Evolutionary conservation across 2,329 filamentous ascomycete genomes (phyloP).

Genomic region (Aureobasidium sp.): DNA sequence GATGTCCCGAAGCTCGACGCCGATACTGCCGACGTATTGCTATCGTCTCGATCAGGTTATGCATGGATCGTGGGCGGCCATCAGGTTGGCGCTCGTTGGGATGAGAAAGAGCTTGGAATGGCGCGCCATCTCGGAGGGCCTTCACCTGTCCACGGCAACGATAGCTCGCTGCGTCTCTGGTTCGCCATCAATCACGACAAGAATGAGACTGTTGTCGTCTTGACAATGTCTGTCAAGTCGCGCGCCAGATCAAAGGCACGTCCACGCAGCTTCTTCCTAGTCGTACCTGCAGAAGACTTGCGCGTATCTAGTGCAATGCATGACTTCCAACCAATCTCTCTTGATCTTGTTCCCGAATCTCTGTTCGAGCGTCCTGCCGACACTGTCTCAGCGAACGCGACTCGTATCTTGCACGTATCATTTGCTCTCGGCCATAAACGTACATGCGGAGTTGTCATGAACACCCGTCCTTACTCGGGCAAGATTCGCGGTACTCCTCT

Average conservation of each 20-base stretch:
- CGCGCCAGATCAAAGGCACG: background rate
- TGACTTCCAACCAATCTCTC: background rate
- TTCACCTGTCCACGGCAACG: background rate
- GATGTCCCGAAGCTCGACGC: background rate
- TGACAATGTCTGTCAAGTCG: slow-evolving; percentile 2
- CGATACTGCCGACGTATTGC: background rate
- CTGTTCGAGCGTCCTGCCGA: slow-evolving; percentile 3
- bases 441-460: background rate
- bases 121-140: background rate
- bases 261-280: background rate
- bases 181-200: background rate
- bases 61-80: background rate
- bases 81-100: slow-evolving; percentile 1
- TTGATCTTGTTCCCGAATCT: background rate
- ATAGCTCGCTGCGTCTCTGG: background rate
- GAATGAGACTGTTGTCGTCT: background rate
- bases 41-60: background rate
- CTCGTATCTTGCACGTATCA: background rate
- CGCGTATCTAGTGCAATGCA: background rate
- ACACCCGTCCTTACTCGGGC: background rate
- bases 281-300: slow-evolving; percentile 1
- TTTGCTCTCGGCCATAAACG: background rate
- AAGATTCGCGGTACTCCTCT: background rate
- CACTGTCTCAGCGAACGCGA: background rate
- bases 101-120: background rate